phyloP scores from a whole-genome alignment of 2,329 filamentous ascomycete genomes.

The Colletotrichum sp. region DNA sequence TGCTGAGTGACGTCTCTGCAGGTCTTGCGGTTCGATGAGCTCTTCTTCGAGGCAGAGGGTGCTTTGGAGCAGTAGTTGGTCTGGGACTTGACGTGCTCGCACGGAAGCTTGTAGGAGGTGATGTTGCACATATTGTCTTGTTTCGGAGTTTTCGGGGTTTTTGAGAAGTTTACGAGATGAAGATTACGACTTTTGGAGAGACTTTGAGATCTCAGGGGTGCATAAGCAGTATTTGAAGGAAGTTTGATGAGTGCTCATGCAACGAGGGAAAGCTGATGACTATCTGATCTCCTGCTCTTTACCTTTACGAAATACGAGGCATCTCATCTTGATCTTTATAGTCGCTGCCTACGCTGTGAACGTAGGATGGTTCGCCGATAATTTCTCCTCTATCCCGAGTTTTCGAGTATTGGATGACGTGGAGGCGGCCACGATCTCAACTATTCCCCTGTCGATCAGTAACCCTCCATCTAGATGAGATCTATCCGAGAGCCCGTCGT shows the following conservation, averaged over 20 bases:
- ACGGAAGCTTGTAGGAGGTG: constrained; percentile 53
- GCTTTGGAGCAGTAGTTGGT: constrained; percentile 51
- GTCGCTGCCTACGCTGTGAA: background rate
- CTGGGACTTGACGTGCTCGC: constrained; percentile 53
- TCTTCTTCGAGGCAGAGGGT: constrained; percentile 28
- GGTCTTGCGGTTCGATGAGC: constrained; percentile 32
- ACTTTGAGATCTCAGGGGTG: background rate
- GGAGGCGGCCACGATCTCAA: background rate
- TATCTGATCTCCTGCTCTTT: background rate
- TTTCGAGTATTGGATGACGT: background rate
- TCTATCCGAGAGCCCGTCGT: background rate
- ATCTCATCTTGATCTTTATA: background rate
- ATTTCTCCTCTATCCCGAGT: background rate
- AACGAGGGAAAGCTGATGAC: background rate
- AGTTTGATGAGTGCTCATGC: background rate
- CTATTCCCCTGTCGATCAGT: background rate
- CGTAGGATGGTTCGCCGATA: background rate
- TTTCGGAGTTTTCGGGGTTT: background rate
- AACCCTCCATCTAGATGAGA: background rate
- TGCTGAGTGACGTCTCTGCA: constrained; percentile 49
- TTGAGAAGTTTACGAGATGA: background rate
- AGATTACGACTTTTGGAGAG: background rate
- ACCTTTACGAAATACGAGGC: background rate
- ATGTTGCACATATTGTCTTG: constrained; percentile 51
- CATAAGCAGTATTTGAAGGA: background rate